Evolutionary conservation across 768 basidiomycete species (phyloP).

Genomic region (Boletus edulis): DNA sequence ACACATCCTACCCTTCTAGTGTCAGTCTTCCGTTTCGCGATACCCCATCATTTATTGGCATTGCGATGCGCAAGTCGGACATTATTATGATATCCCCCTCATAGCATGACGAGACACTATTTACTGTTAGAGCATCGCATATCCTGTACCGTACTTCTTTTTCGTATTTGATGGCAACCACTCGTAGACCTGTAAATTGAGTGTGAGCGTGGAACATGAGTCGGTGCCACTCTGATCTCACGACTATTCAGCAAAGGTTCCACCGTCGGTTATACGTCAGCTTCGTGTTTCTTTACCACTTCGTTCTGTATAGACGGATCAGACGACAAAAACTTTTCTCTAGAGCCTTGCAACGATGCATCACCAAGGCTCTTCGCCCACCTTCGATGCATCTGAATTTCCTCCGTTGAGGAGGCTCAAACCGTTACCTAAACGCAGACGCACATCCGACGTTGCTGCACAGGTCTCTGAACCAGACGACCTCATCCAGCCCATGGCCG

Average conservation of each 20-base stretch:
- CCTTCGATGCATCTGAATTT: constrained; percentile 66
- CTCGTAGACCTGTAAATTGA: constrained; percentile 11
- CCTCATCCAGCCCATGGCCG: constrained; percentile 30
- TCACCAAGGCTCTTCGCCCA: constrained; percentile 49
- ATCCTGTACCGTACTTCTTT: constrained; percentile 41
- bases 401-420: constrained; percentile 65
- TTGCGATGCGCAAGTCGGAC: constrained; percentile 50
- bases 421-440: constrained; percentile 75
- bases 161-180: constrained; percentile 24
- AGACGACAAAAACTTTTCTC: constrained; percentile 15
- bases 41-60: constrained; percentile 42
- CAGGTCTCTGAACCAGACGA: constrained; percentile 25
- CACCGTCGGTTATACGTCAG: constrained; percentile 27
- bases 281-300: constrained; percentile 22
- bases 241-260: constrained; percentile 1
- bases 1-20: constrained; percentile 33
- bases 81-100: constrained; percentile 37
- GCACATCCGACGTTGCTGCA: constrained; percentile 41
- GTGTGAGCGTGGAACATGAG: background rate
- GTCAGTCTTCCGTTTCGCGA: constrained; percentile 53
- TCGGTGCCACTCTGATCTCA: constrained; percentile 9
- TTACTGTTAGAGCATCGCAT: constrained; percentile 67
- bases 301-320: constrained; percentile 14
- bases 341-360: constrained; percentile 41
- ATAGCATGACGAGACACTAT: constrained; percentile 59